These are phyloP conservation scores for Raffaelea arxii DNA, from an alignment of 2,329 filamentous ascomycete species.

Conservation along the genomic window DNA sequence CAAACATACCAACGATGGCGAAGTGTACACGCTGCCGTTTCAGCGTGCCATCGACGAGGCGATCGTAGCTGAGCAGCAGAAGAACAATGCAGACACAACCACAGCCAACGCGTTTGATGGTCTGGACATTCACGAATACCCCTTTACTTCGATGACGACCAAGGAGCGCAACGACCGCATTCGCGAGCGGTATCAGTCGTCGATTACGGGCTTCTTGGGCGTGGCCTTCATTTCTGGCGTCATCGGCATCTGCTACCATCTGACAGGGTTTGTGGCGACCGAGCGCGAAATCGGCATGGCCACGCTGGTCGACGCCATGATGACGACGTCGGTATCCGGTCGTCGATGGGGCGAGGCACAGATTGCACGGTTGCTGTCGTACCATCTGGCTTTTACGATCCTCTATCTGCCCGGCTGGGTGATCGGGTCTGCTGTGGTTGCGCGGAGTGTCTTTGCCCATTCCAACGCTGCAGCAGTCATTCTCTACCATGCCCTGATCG, in stretches of 20 bases:
- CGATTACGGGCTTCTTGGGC: conserved; percentile 66
- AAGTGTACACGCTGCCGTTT: conserved; percentile 67
- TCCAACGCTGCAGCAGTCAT: conserved; percentile 58
- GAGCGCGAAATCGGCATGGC: conserved; percentile 84
- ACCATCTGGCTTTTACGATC: conserved; percentile 70
- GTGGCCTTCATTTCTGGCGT: conserved; percentile 72
- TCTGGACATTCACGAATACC: conserved; percentile 47
- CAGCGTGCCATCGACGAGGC: conserved; percentile 68
- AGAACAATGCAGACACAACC: conserved; percentile 26
- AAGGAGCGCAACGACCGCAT: conserved; percentile 58
- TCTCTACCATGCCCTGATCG: conserved; percentile 66
- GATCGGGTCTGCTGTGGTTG: conserved; percentile 58
- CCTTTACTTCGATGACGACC: conserved; percentile 64
- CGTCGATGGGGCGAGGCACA: conserved; percentile 63
- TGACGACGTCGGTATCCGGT: conserved; percentile 49
- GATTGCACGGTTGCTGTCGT: conserved; percentile 64
- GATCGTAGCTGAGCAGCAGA: conserved; percentile 42
- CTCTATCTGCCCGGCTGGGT: conserved; percentile 80
- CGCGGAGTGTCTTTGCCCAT: conserved; percentile 52
- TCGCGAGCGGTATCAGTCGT: conserved; percentile 58
- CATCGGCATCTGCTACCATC: conserved; percentile 75
- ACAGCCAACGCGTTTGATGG: conserved; percentile 16
- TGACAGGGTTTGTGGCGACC: conserved; percentile 75
- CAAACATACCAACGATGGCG: conserved; percentile 57
- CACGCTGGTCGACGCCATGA: conserved; percentile 84